Evolutionary conservation across 805 yeast genomes (phyloP), one percentile per base, ranked within the genome.

Genomic region (Candida xyloterini): DNA sequence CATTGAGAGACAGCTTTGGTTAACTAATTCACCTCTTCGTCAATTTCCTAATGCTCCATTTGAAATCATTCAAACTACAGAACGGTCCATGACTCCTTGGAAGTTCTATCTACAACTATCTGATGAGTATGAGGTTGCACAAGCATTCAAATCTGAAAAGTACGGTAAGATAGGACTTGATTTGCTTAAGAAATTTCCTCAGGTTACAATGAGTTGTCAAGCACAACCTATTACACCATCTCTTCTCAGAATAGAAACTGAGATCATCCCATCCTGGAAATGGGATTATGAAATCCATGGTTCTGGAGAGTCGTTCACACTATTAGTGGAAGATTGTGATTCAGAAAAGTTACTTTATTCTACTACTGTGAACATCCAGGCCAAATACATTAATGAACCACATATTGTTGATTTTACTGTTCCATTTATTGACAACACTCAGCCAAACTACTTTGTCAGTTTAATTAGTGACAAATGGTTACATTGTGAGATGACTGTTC

Each of bases 381-480:
- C 70, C 38, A 65, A 71, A 11, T 68, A 74, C 34, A 66, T 79
- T n/a, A 64, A 69, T 10, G 66, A 73, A 21, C 79, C 76, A 20
- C 82, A 80, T 46, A 51, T 71, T 15, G 33, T 88, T 2, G 88
- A 81, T 25, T 78, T 88, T 48, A 73, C 84, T 0, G 76, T 90
- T 3, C 76, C 84, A 0, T 41, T 81, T 0, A 40, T 64, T 4
- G 79, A 75, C 5, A 84, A 90, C 1, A 31, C 59, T 2, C 74
- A 72, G 26, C 96, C 96, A 0, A 81, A 78, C 50, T 79, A 83
- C 48, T 87, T 84, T 59, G 72, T 89, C 4, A 70, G 83, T 0
- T 59, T 90, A 10, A 62, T 84, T 2, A 87, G 95, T 42, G 95
- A 90, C 42, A 77, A 71, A 43, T 93, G 98, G 99, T 62, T 89